Base-by-base conservation (phyloP, 805 yeast species). In the Danielozyma ontarioensis region DNA sequence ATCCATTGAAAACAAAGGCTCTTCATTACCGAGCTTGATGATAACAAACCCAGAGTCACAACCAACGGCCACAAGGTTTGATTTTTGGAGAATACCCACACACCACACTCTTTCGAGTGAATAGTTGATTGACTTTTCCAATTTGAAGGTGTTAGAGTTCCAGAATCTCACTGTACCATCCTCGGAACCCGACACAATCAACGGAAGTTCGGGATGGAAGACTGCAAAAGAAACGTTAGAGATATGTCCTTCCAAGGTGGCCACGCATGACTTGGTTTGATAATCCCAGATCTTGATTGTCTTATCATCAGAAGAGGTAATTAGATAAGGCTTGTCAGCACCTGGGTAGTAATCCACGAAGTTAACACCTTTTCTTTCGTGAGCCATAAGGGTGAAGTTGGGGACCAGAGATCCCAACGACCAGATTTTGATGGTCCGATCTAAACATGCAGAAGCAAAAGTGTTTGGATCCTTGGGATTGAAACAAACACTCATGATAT, bases 41-140 rank as follows among this genome's bases (percentile, higher is more conserved):
- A 88, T 83, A n/a, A 87, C 82, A 46, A 81, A 80, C 19, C 99
- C 99, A 13, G 89, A 84, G 59, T 93, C 99, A 50, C 86, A 89
- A 47, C 99, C 99, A 39, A 89, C 76, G 11, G 96, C 93, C 41
- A 90, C 71, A 40, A 85, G 68, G 55, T 86, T 87, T 31, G 86
- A 76, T 27, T 72, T 63, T 44, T 80, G 80, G 50, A 80, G 79
- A 29, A 83, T 66, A 24, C 89, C 76, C 33, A 84, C 78, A 71
- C 97, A 89, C 99, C 99, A 93, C 33, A 93, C 93, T 53, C 99
- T 80, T 62, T 93, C 97, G 57, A 90, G 74, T 31, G 96, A 87
- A 55, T 85, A 80, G 62, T 87, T 89, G 41, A 90, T 68, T 5
- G 96, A 80, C 63, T 88, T 88, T 63, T 90, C 97, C 44, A 90